Conservation (phyloP, 225 moss, liverwort and hornwort genomes). For the Marchantia paleacea region DNA sequence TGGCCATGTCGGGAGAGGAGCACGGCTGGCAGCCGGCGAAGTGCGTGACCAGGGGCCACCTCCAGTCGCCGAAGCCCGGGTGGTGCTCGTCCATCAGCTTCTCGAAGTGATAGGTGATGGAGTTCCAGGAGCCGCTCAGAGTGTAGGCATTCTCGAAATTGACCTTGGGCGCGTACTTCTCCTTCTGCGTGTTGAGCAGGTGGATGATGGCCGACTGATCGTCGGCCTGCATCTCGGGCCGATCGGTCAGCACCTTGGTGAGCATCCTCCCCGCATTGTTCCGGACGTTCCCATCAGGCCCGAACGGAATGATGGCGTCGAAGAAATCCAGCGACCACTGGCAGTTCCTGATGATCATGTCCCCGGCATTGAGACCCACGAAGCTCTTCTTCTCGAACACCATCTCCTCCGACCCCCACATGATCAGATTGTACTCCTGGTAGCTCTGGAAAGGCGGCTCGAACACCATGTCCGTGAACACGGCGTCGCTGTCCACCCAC, state of each 20-base stretch:
- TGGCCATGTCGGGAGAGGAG: not conserved
- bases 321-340: constrained; percentile 74
- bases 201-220: constrained; percentile 79
- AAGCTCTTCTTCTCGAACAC: constrained; percentile 58
- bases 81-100: constrained; percentile 46
- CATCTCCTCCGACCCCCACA: constrained; percentile 49
- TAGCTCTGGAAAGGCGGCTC: constrained; percentile 60
- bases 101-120: constrained; percentile 56
- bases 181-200: constrained; percentile 50
- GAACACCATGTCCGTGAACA: constrained; percentile 72
- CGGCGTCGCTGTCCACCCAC: constrained; percentile 81
- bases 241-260: constrained; percentile 47
- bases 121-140: constrained; percentile 56
- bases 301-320: constrained; percentile 61
- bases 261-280: constrained; percentile 45
- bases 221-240: constrained; percentile 66
- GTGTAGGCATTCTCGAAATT: constrained; percentile 55
- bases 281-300: constrained; percentile 41
- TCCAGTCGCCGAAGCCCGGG: constrained; percentile 53
- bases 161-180: constrained; percentile 52
- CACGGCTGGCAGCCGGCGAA: constrained; percentile 72
- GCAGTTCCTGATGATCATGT: constrained; percentile 64
- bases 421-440: constrained; percentile 43
- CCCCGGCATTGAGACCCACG: constrained; percentile 55
- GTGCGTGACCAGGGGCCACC: constrained; percentile 64